These are phyloP conservation scores for Arachnomyces sp. DNA, from an alignment of 2,329 filamentous ascomycete genomes.

Conservation along the genomic window DNA sequence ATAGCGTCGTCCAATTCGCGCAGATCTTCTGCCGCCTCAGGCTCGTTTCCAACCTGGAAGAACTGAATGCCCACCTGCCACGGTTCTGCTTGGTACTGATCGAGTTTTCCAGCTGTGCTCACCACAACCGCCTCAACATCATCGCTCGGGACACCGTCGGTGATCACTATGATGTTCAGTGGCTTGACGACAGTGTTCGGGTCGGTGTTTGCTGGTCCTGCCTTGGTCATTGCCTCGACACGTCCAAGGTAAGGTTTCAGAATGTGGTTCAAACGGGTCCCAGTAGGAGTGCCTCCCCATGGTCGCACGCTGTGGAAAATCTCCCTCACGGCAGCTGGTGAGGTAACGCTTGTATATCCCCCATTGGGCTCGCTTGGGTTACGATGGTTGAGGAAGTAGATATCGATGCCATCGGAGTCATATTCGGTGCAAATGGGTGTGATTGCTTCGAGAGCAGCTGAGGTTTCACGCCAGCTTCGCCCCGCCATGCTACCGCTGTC, in stretches of 20 bases:
- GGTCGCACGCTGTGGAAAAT: conserved; percentile 67
- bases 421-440: conserved; percentile 72
- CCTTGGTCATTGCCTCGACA: conserved; percentile 38
- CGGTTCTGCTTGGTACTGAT: conserved; percentile 56
- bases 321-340: conserved; percentile 49
- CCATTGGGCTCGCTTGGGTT: conserved; percentile 32
- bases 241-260: conserved; percentile 62
- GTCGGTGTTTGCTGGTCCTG: conserved; percentile 12
- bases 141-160: conserved; percentile 75
- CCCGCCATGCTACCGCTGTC: conserved; percentile 84
- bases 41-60: conserved; percentile 81
- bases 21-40: conserved; percentile 57
- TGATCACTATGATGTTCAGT: conserved; percentile 87
- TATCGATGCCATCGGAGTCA: conserved; percentile 78
- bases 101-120: conserved; percentile 58
- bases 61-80: conserved; percentile 92
- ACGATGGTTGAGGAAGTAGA: conserved; percentile 78
- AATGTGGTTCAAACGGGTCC: conserved; percentile 62
- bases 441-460: conserved; percentile 62
- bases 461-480: conserved; percentile 67
- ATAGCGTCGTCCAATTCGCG: conserved; percentile 69
- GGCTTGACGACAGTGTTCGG: conserved; percentile 53
- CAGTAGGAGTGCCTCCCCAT: conserved; percentile 64
- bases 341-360: conserved; percentile 59
- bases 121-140: conserved; percentile 67